Evolutionary conservation across 768 basidiomycete species (phyloP).

Genomic region (Psilocybe cubensis): DNA sequence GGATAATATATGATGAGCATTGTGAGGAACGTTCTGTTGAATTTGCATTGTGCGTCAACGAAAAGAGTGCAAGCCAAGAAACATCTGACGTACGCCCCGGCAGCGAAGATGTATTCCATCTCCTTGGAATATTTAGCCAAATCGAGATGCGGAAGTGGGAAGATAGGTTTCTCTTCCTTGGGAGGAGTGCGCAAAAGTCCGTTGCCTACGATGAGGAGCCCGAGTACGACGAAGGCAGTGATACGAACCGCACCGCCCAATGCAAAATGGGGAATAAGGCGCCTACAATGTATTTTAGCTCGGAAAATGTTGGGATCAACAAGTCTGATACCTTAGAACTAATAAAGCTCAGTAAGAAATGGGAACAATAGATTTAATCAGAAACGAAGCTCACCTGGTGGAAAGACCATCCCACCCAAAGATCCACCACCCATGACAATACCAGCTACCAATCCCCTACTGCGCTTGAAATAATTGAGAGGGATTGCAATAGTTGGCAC

Average conservation of each 20-base stretch:
- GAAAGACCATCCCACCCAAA: constrained; percentile 38
- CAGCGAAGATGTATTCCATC: constrained; percentile 28
- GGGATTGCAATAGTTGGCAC: constrained; percentile 50
- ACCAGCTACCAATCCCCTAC: constrained; percentile 40
- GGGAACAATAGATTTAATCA: neutral
- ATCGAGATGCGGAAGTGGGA: constrained; percentile 27
- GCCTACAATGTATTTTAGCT: constrained; percentile 11
- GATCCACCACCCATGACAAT: constrained; percentile 49
- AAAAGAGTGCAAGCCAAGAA: neutral
- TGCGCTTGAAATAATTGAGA: constrained; percentile 46
- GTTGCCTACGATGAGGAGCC: constrained; percentile 28
- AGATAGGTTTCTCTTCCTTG: constrained; percentile 21
- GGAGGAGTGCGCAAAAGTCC: constrained; percentile 27
- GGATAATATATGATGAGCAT: constrained; percentile 35
- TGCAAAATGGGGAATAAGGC: constrained; percentile 26
- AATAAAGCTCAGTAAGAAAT: neutral
- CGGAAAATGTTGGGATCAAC: neutral
- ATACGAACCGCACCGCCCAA: constrained; percentile 33
- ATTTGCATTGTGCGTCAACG: constrained; percentile 9
- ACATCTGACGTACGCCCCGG: constrained; percentile 27
- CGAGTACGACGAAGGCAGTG: constrained; percentile 30
- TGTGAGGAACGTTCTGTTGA: constrained; percentile 18
- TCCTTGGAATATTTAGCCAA: constrained; percentile 36
- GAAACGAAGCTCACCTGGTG: constrained; percentile 26
- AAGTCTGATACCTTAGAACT: constrained; percentile 26